Conservation (phyloP, 306 rosid species). For the Glycine tomentella region DNA sequence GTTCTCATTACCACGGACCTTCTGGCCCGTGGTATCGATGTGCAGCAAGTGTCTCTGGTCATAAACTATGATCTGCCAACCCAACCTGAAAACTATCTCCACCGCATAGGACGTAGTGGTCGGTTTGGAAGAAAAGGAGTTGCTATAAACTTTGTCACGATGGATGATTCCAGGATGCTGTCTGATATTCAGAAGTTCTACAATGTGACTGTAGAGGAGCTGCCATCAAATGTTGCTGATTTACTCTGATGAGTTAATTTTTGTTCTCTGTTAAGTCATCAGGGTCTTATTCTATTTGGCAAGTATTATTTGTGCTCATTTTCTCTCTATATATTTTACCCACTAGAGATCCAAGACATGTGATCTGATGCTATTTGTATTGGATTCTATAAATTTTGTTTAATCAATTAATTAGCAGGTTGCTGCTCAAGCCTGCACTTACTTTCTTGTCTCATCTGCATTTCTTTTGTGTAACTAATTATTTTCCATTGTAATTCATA, state of each 20-base stretch:
- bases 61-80: conserved; percentile 94
- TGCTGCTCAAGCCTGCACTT: conserved; percentile 22
- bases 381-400: conserved; percentile 47
- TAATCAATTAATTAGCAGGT: conserved; percentile 43
- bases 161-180: conserved; percentile 85
- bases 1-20: conserved; percentile 96
- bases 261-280: conserved; percentile 50
- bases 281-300: conserved; percentile 42
- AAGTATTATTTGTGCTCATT: conserved; percentile 46
- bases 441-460: not conserved
- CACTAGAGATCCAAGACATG: conserved; percentile 53
- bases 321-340: not conserved
- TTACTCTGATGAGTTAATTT: conserved; percentile 71
- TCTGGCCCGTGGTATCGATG: conserved; percentile 97
- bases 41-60: conserved; percentile 95
- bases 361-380: no score
- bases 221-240: conserved; percentile 88
- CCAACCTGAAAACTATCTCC: conserved; percentile 97
- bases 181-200: conserved; percentile 92
- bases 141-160: conserved; percentile 88
- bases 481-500: not conserved
- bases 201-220: conserved; percentile 90
- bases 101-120: conserved; percentile 93
- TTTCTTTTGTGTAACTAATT: not conserved
- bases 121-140: conserved; percentile 97